Evolutionary conservation across 345 rosid species (phyloP).

Genomic region (Dipteronia dyeriana): DNA sequence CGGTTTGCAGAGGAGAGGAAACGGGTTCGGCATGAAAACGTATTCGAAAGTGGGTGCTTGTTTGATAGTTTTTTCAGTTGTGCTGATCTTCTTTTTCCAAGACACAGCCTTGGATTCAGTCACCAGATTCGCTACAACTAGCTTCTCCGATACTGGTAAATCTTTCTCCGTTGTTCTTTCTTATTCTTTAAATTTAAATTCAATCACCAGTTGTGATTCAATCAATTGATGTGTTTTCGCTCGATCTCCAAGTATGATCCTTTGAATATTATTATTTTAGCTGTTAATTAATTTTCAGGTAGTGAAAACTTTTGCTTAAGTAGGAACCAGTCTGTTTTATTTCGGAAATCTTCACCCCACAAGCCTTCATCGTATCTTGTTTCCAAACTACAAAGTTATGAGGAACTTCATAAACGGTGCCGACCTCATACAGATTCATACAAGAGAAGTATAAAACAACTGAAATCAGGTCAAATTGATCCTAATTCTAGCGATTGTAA

Average conservation of each 20-base stretch:
- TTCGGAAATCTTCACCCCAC: constrained; percentile 13
- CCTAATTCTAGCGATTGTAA: constrained; percentile 8
- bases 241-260: neutral
- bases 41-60: neutral
- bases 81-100: neutral
- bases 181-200: too few species aligned
- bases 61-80: neutral
- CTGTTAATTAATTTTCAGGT: constrained; percentile 6
- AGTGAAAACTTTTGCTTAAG: constrained; percentile 10
- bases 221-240: too few species aligned
- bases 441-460: constrained; percentile 6
- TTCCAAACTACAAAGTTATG: constrained; percentile 16
- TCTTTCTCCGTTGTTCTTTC: neutral
- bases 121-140: neutral
- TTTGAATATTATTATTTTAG: neutral
- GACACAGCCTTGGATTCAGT: neutral
- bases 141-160: neutral
- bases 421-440: constrained; percentile 15
- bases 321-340: constrained; percentile 9
- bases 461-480: constrained; percentile 18
- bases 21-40: neutral
- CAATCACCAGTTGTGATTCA: too few species aligned
- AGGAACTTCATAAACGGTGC: constrained; percentile 16
- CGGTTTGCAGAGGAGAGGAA: neutral
- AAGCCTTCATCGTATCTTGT: constrained; percentile 22